Base-by-base conservation (phyloP, 2,329 filamentous ascomycete genomes). In the Apiospora sp. region DNA sequence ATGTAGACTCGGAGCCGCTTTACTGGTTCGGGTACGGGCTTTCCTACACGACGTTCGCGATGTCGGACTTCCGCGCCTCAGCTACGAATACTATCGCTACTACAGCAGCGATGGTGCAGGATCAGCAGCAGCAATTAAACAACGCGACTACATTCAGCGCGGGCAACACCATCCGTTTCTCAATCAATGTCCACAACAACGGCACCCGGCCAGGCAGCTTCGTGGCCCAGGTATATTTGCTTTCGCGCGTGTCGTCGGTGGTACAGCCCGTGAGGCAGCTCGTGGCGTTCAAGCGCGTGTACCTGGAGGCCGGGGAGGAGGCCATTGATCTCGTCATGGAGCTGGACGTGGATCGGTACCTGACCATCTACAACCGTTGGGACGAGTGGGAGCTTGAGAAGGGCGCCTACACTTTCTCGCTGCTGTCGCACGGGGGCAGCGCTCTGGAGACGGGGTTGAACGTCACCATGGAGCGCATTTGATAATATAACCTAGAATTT, bases 301-400 rank as follows among this genome's bases (percentile, higher is more conserved):
- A 86, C 71, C 73, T 87, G 19, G 77, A 75, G 0, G 73, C 78
- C 0, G 81, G 81, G 3, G 78, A 84, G 68, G 78, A 78, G 54
- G 75, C 54, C 4, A 19, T 14, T 3, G 76, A 49, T 3, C 78
- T 84, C 14, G 73, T 69, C 4, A 79, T 84, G 79, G 77, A 82
- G 44, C 61, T 85, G 8, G 83, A 86, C 2, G 83, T 81, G 19
- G 81, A 82, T 73, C 78, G 84, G 37, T 86, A 85, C 76, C 76
- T 86, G 27, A 80, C 79, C 0, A 82, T 86, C 37, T 74, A 86
- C 72, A 83, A 85, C 73, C 77, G 85, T 46, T 77, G 75, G 71
- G 82, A 83, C 73, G 75, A 84, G 49, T 86, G 84, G 84, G 82
- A 81, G 49, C 76, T 87, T 22, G 85, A 86, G 77, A 83, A 79